phyloP scores from a whole-genome alignment of 768 basidiomycete genomes.

The Boletus subparvulus region DNA sequence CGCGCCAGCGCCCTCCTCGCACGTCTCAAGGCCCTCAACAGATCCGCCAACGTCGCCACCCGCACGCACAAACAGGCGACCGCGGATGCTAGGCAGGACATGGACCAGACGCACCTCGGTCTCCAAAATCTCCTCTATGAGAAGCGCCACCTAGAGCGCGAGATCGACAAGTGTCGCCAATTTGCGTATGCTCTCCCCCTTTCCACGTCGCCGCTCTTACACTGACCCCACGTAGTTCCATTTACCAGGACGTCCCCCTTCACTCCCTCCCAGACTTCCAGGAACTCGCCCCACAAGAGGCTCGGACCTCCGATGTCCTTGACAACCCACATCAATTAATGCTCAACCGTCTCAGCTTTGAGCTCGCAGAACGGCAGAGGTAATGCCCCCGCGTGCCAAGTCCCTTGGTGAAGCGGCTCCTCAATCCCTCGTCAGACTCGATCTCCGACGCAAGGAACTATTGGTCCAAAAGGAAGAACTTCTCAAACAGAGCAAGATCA shows the following conservation, averaged over 20 bases:
- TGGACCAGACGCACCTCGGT: conserved; percentile 87
- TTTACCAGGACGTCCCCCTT: conserved; percentile 84
- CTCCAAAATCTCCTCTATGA: conserved; percentile 88
- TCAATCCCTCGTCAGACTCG: conserved; percentile 50
- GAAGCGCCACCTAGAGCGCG: conserved; percentile 84
- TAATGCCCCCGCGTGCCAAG: conserved; percentile 31
- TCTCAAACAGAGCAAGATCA: conserved; percentile 76
- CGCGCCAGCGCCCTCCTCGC: conserved; percentile 76
- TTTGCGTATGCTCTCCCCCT: conserved; percentile 59
- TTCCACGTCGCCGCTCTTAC: background rate
- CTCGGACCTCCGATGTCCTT: conserved; percentile 58
- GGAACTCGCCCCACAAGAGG: conserved; percentile 65
- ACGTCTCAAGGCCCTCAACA: conserved; percentile 76
- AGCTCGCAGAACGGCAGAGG: conserved; percentile 87
- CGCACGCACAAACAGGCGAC: conserved; percentile 72
- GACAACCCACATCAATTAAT: conserved; percentile 79
- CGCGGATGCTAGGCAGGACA: conserved; percentile 73
- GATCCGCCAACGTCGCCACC: conserved; percentile 68
- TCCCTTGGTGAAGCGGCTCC: conserved; percentile 1
- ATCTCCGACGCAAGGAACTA: conserved; percentile 68
- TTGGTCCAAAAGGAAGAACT: conserved; percentile 71
- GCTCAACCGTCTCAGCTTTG: conserved; percentile 84
- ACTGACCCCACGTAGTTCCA: conserved; percentile 51
- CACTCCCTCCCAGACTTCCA: conserved; percentile 69
- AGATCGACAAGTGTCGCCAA: conserved; percentile 90